Percentiles rank a stretch among this genome's conserved stretches.
These are phyloP conservation scores for Raphanus sativus DNA, from an alignment of 345 rosid genomes.

Conservation along the genomic window DNA sequence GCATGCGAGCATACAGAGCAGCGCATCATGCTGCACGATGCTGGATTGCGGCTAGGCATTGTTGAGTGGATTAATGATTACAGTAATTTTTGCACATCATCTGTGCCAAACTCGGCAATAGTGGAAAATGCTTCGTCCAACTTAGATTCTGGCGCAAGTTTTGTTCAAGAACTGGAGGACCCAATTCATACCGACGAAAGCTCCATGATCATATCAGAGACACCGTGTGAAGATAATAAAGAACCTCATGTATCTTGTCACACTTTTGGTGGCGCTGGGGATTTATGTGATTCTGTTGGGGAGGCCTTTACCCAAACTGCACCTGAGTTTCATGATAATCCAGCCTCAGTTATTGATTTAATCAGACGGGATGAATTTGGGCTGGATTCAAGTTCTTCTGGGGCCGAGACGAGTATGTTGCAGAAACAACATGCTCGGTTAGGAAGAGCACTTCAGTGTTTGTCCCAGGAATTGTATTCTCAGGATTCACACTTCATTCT, in stretches of 20 bases:
- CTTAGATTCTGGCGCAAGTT: conserved; percentile 24
- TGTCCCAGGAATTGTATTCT: conserved; percentile 94
- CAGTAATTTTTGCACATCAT: conserved; percentile 44
- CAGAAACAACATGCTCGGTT: conserved; percentile 97
- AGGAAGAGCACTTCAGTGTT: conserved; percentile 97
- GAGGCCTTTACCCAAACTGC: conserved; percentile 34
- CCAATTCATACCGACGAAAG: conserved; percentile 35
- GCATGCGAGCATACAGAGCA: conserved; percentile 58
- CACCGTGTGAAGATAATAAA: conserved; percentile 22
- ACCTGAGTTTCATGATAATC: conserved; percentile 40
- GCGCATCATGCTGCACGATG: conserved; percentile 81
- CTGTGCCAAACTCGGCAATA: conserved; percentile 13
- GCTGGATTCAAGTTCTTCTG: conserved; percentile 62
- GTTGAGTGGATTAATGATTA: conserved; percentile 77
- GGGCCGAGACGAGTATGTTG: conserved; percentile 65
- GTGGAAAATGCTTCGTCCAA: conserved; percentile 36
- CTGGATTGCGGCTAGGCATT: conserved; percentile 72
- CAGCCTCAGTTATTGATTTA: conserved; percentile 58
- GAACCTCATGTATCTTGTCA: conserved; percentile 36
- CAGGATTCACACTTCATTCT: conserved; percentile 99
- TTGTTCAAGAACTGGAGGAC: conserved; percentile 32
- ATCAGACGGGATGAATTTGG: conserved; percentile 95
- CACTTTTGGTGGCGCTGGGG: conserved; percentile 30
- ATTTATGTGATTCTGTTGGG: conserved; percentile 34
- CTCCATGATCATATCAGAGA: conserved; percentile 15